Percentiles rank a stretch among this genome's conserved stretches.
Conservation (phyloP, 768 basidiomycete genomes). For the Phaeotremella fagi region DNA sequence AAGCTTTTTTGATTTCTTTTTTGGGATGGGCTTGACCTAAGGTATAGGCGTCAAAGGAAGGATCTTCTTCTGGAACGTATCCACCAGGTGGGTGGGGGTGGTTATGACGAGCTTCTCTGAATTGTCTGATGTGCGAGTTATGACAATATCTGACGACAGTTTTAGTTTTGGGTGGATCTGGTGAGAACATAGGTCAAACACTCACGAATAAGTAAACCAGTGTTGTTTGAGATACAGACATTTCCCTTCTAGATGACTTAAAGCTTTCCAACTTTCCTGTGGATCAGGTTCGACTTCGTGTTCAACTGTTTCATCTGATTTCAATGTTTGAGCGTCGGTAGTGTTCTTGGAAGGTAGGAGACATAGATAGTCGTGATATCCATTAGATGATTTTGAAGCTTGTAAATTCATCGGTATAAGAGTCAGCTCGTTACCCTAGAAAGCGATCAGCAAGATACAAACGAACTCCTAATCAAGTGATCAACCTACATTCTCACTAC, state of each 20-base stretch:
- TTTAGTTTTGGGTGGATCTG: neutral
- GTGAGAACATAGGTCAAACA: neutral
- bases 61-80: constrained; percentile 73
- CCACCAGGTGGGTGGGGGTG: constrained; percentile 65
- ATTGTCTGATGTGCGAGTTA: constrained; percentile 90
- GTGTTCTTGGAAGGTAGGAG: constrained; percentile 32
- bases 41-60: constrained; percentile 53
- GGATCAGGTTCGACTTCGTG: constrained; percentile 28
- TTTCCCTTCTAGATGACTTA: constrained; percentile 40
- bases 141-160: constrained; percentile 56
- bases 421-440: constrained; percentile 5
- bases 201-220: constrained; percentile 83
- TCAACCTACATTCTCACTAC: no score
- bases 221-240: constrained; percentile 44
- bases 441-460: no score
- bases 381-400: constrained; percentile 12
- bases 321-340: constrained; percentile 16
- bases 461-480: no score
- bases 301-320: constrained; percentile 7
- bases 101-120: constrained; percentile 70
- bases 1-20: constrained; percentile 63
- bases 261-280: constrained; percentile 26
- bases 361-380: constrained; percentile 34
- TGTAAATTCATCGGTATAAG: constrained; percentile 29
- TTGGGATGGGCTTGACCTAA: constrained; percentile 39